Evolutionary conservation across 192 early-diverging fungal genomes (phyloP).

Genomic region (Podila epigama): DNA sequence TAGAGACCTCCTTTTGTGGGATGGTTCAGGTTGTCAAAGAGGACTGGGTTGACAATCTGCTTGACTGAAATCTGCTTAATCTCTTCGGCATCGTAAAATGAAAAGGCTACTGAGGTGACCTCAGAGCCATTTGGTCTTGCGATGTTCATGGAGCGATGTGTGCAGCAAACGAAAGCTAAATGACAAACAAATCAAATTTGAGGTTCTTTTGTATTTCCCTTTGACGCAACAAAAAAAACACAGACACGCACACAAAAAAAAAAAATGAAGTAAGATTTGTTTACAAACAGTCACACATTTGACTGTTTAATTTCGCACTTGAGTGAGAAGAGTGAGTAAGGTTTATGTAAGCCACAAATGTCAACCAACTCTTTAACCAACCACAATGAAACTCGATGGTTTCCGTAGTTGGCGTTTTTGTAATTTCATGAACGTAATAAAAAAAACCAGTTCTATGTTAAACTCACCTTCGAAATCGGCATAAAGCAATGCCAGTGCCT

Average conservation of each 20-base stretch:
- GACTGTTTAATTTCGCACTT: too few species aligned
- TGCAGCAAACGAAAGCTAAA: slow-evolving; percentile 2
- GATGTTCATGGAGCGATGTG: slow-evolving; percentile 74
- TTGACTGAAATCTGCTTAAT: slow-evolving; percentile 94
- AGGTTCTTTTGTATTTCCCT: not conserved
- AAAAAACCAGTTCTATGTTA: too few species aligned
- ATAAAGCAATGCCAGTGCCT: too few species aligned
- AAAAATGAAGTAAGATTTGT: not conserved
- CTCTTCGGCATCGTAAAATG: slow-evolving; percentile 88
- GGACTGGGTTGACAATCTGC: slow-evolving; percentile 86
- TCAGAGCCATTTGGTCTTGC: slow-evolving; percentile 81
- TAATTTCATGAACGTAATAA: too few species aligned
- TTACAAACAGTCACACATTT: slow-evolving; percentile 5
- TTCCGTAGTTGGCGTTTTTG: too few species aligned
- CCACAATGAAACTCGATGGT: too few species aligned
- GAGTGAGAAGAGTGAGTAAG: too few species aligned
- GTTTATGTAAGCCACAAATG: too few species aligned
- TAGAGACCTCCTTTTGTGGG: slow-evolving; percentile 93
- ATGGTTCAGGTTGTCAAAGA: slow-evolving; percentile 89
- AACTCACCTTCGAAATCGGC: too few species aligned
- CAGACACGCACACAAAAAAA: too few species aligned
- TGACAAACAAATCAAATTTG: not conserved
- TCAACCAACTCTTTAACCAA: too few species aligned
- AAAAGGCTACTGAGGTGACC: slow-evolving; percentile 89
- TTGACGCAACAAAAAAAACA: too few species aligned